These are phyloP conservation scores for Penicillium aurantiogriseum DNA, from an alignment of 2,329 filamentous ascomycete genomes.

Conservation along the genomic window DNA sequence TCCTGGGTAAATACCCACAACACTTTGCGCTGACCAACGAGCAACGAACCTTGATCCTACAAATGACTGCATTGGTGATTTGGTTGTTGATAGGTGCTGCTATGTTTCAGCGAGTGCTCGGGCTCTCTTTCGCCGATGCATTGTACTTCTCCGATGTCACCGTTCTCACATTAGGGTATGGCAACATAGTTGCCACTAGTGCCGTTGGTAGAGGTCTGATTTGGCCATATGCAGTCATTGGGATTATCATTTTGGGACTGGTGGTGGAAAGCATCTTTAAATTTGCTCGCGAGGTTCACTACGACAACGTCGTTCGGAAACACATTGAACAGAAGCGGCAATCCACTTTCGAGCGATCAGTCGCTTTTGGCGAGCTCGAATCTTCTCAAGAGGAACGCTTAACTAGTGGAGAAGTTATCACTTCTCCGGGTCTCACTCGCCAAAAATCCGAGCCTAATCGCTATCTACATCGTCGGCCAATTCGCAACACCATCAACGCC, in stretches of 20 bases:
- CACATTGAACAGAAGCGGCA: slow-evolving; percentile 57
- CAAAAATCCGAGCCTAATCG: slow-evolving; percentile 5
- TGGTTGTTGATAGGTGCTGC: slow-evolving; percentile 77
- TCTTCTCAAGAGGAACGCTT: slow-evolving; percentile 21
- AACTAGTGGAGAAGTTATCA: not conserved
- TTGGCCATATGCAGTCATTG: slow-evolving; percentile 79
- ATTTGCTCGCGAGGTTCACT: slow-evolving; percentile 59
- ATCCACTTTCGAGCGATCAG: slow-evolving; percentile 54
- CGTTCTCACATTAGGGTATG: slow-evolving; percentile 61
- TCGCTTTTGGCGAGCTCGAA: slow-evolving; percentile 39
- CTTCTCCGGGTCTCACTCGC: not conserved
- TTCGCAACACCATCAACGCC: slow-evolving; percentile 26
- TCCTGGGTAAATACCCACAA: slow-evolving; percentile 70
- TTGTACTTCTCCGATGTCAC: slow-evolving; percentile 77
- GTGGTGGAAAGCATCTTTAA: slow-evolving; percentile 77
- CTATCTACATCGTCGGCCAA: slow-evolving; percentile 13
- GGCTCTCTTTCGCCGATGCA: slow-evolving; percentile 73
- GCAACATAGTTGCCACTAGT: slow-evolving; percentile 58
- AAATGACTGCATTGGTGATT: slow-evolving; percentile 80
- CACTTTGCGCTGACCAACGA: slow-evolving; percentile 75
- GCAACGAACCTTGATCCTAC: slow-evolving; percentile 84
- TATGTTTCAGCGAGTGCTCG: slow-evolving; percentile 70
- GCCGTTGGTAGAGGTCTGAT: slow-evolving; percentile 66
- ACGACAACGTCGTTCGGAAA: slow-evolving; percentile 61
- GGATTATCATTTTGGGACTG: slow-evolving; percentile 80